phyloP scores from a whole-genome alignment of 257 asterid species.

The Petunia axillaris region DNA sequence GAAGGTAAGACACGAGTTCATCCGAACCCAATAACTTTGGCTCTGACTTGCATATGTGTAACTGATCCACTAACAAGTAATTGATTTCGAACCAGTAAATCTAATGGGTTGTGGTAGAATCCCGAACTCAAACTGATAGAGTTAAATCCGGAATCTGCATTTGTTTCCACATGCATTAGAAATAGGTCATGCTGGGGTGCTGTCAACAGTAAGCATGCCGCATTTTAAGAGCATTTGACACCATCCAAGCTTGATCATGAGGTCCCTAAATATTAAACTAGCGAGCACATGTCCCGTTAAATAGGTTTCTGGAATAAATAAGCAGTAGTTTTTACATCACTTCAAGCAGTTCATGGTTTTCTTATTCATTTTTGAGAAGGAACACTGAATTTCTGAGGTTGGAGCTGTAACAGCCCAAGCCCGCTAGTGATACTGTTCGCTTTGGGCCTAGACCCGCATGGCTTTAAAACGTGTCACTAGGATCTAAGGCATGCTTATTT shows the following conservation, averaged over 20 bases:
- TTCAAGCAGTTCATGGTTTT: slow-evolving; percentile 1
- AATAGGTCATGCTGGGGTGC: not conserved
- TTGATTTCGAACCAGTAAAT: too few relatives aligned
- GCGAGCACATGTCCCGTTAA: not conserved
- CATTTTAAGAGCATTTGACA: slow-evolving; percentile 5
- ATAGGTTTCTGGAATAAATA: not conserved
- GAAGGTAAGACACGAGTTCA: too few relatives aligned
- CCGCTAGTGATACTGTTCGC: too few relatives aligned
- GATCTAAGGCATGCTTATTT: too few relatives aligned
- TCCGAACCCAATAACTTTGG: too few relatives aligned
- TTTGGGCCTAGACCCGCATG: too few relatives aligned
- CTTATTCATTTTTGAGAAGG: slow-evolving; percentile 9
- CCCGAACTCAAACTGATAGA: too few relatives aligned
- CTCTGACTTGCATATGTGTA: too few relatives aligned
- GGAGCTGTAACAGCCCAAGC: not conserved
- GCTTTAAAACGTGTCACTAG: too few relatives aligned
- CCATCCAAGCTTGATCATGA: not conserved
- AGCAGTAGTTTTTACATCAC: not conserved
- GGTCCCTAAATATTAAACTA: not conserved
- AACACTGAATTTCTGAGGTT: not conserved
- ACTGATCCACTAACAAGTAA: too few relatives aligned
- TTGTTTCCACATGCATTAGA: slow-evolving; percentile 1
- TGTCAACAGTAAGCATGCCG: not conserved
- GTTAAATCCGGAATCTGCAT: not conserved
- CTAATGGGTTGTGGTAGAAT: too few relatives aligned